Conservation (phyloP, 495 filamentous ascomycete species). For the Aspergillus olivimuriae region DNA sequence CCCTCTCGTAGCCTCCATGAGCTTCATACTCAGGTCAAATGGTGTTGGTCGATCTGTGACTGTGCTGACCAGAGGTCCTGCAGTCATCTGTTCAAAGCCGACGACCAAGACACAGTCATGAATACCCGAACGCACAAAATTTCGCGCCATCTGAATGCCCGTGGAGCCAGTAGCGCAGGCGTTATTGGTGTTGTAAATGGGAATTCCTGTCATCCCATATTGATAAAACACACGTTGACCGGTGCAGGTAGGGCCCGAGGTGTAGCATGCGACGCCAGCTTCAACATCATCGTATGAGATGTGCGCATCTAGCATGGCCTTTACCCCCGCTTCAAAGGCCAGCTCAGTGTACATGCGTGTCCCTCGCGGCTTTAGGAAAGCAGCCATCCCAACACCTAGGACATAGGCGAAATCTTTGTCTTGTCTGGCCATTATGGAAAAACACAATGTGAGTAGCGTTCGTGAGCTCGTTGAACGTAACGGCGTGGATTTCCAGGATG, state of each 20-base stretch:
- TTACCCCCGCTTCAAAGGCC: slow-evolving; percentile 88
- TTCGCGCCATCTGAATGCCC: slow-evolving; percentile 72
- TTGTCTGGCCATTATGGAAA: no score
- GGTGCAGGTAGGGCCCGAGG: slow-evolving; percentile 85
- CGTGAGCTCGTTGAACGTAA: no score
- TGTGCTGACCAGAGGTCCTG: slow-evolving; percentile 67
- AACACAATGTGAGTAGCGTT: no score
- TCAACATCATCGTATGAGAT: slow-evolving; percentile 94
- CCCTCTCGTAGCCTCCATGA: slow-evolving; percentile 75
- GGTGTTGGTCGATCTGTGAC: slow-evolving; percentile 74
- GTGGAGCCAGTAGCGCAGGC: slow-evolving; percentile 90
- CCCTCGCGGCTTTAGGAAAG: slow-evolving; percentile 92
- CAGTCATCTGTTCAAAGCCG: slow-evolving; percentile 94
- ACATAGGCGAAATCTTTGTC: no score
- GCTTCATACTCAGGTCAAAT: slow-evolving; percentile 54
- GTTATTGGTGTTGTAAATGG: slow-evolving; percentile 94
- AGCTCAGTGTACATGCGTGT: slow-evolving; percentile 60
- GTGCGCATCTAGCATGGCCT: slow-evolving; percentile 87
- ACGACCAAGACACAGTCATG: slow-evolving; percentile 81
- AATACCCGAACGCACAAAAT: slow-evolving; percentile 65
- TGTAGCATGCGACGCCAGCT: slow-evolving; percentile 87
- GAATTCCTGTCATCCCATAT: slow-evolving; percentile 90
- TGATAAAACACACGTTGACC: slow-evolving; percentile 97
- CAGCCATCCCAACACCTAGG: slow-evolving; percentile 92
- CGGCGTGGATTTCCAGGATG: no score